Conservation (phyloP, 2,329 filamentous ascomycete species). For the Xylaria hypoxylon region DNA sequence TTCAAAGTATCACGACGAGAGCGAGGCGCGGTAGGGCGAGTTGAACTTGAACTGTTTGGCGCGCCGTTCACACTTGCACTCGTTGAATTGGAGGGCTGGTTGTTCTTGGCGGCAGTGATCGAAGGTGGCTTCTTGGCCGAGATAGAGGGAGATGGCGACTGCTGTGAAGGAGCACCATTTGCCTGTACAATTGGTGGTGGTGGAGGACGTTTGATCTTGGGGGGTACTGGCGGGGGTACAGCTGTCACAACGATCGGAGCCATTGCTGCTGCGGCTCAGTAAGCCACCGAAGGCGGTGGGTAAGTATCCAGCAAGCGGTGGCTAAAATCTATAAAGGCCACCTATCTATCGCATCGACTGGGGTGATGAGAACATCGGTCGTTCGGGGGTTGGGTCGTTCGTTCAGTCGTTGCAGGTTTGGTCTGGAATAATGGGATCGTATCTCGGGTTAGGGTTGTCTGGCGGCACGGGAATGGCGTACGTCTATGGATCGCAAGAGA, state of each 20-base stretch:
- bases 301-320: constrained; percentile 26
- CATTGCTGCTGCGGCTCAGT: constrained; percentile 55
- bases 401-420: not conserved
- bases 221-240: constrained; percentile 46
- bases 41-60: constrained; percentile 52
- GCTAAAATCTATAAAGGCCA: constrained; percentile 7
- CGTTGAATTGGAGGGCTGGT: constrained; percentile 56
- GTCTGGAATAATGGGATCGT: not conserved
- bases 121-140: constrained; percentile 66
- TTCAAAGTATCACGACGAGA: constrained; percentile 67
- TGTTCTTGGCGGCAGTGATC: constrained; percentile 59
- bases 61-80: constrained; percentile 58
- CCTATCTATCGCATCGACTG: constrained; percentile 25
- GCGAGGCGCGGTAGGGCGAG: constrained; percentile 65
- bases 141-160: constrained; percentile 70
- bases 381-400: not conserved
- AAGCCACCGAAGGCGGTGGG: constrained; percentile 10
- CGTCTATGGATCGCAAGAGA: not conserved
- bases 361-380: constrained; percentile 31
- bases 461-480: not conserved
- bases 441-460: not conserved
- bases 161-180: constrained; percentile 70
- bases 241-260: constrained; percentile 64
- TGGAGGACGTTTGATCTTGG: constrained; percentile 76
- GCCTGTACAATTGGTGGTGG: constrained; percentile 74